These are phyloP conservation scores for Alternaria longipes DNA, from an alignment of 2,329 filamentous ascomycete species.

Conservation along the genomic window DNA sequence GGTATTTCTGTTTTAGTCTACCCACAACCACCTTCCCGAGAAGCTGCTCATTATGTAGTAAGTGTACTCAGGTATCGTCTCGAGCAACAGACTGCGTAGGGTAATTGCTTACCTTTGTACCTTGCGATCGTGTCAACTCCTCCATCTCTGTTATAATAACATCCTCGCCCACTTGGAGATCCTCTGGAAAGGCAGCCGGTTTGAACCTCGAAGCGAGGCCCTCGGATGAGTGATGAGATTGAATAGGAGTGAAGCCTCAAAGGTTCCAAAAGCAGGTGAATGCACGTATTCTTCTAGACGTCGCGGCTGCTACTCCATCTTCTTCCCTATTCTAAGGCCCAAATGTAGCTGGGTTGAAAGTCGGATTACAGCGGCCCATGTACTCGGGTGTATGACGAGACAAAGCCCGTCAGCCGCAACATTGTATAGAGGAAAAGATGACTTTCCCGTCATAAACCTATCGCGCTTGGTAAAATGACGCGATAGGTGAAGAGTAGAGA, in stretches of 20 bases:
- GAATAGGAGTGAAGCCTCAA: not conserved
- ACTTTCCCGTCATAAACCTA: no score
- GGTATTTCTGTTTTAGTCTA: no score
- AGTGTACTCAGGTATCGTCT: no score
- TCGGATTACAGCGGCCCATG: no score
- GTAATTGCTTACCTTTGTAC: not conserved
- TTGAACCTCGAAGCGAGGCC: not conserved
- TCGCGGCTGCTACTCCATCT: not conserved
- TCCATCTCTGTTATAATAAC: not conserved
- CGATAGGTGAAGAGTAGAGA: not conserved
- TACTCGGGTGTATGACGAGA: no score
- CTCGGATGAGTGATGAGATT: not conserved
- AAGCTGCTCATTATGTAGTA: no score
- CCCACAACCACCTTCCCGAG: no score
- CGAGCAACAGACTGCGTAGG: no score
- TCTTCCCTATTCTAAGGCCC: not conserved
- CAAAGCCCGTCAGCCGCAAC: no score
- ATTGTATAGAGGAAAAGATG: no score
- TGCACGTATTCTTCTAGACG: not conserved
- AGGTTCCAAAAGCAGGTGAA: not conserved
- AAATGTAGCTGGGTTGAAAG: no score
- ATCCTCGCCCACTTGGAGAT: not conserved
- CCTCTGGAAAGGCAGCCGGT: not conserved
- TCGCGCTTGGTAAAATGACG: no score
- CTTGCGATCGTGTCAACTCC: not conserved